A percentile compares a stretch with the other conserved stretches of the same genome.
Conservation (phyloP, 2,329 filamentous ascomycete species). For the Dactylellina haptotyla region DNA sequence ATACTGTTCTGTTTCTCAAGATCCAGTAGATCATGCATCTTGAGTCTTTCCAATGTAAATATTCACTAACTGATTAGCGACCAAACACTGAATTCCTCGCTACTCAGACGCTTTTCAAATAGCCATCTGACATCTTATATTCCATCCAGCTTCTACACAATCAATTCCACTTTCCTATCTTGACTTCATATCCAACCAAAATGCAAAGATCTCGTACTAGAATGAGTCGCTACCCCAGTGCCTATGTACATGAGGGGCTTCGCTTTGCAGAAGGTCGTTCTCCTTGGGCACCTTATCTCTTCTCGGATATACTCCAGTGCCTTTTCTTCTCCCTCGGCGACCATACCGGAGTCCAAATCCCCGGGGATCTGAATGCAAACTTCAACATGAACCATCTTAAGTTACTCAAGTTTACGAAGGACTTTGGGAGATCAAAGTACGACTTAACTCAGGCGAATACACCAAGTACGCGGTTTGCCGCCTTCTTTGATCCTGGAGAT, state of each 20-base stretch:
- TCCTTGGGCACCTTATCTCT: neutral
- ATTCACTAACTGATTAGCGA: neutral
- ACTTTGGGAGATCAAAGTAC: conserved; percentile 2
- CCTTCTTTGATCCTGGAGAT: conserved; percentile 29
- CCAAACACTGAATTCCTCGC: too few relatives aligned
- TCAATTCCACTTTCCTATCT: neutral
- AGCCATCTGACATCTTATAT: too few relatives aligned
- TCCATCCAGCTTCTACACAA: neutral
- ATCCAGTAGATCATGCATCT: conserved; percentile 19
- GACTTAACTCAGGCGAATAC: conserved; percentile 12
- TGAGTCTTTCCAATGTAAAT: neutral
- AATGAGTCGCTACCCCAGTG: neutral
- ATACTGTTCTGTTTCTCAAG: too few relatives aligned
- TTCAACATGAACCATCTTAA: conserved; percentile 24
- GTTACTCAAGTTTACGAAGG: conserved; percentile 13
- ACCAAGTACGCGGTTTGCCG: conserved; percentile 9
- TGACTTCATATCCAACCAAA: neutral
- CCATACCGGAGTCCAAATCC: conserved; percentile 3
- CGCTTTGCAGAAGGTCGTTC: neutral
- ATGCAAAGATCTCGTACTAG: conserved; percentile 5
- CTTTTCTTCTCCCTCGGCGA: conserved; percentile 32
- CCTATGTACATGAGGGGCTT: neutral
- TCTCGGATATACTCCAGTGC: conserved; percentile 22
- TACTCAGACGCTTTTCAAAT: too few relatives aligned
- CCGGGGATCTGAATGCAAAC: neutral